Base-by-base conservation (phyloP, 495 filamentous ascomycete species). In the Staphylotrichum tortipilum region DNA sequence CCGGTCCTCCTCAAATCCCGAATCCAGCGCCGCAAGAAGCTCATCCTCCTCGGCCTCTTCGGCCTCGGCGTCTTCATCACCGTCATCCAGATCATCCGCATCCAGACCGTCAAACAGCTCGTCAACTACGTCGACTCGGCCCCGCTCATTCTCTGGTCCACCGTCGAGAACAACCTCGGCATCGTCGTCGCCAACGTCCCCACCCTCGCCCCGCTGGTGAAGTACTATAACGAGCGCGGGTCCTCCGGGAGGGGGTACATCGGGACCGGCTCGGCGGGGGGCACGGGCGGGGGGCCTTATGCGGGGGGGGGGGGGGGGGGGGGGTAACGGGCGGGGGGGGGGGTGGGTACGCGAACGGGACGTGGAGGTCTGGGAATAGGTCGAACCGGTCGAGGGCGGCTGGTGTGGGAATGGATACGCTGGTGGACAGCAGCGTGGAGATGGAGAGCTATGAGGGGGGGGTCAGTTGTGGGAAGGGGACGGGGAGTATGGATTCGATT, bases 1-100 rank as follows among this genome's bases (percentile, higher is more conserved):
- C 75, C 77, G 7, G 60, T 78, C 18, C 75, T 80, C 23, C 53
- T 70, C 48, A 61, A 65, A 28, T 64, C 72, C 0, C 62, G 68
- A 24, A 65, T 78, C 29, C 64, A 59, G 17, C 45, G 42, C 12
- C 62, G 62, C 12, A 68, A 64, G 39, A 68, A 76, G 57, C 15
- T 72, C 21, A 57, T 73, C 34, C 65, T 78, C 2, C 59, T 65
- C 17, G 65, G 62, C 39, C 60, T 78, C 49, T 78, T 77, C 60
- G 65, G 68, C 18, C 64, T 78, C 15, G 73, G 72, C 41, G 64
- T 75, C 49, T 80, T 80, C 63, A 64, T 78, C 39, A 77, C 76
- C 18, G 50, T 72, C 47, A 77, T 75, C 48, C 74, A 79, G 54
- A 70, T 78, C 46, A 68, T 78, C 49, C 75, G 76, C 30, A 75